These are phyloP conservation scores for Aspergillus coremiiformis DNA, from an alignment of 495 filamentous ascomycete species.

Conservation along the genomic window DNA sequence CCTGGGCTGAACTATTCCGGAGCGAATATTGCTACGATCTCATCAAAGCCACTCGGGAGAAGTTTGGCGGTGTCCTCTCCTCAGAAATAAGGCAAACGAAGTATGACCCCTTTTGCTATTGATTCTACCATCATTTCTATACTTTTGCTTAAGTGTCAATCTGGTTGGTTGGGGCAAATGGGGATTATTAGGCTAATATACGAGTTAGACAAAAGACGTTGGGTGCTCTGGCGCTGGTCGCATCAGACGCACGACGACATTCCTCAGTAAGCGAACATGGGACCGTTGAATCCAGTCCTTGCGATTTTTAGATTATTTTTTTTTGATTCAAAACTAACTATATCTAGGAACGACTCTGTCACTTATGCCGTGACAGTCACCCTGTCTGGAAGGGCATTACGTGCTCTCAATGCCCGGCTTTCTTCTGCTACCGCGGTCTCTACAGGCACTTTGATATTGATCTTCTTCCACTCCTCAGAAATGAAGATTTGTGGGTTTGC, in stretches of 20 bases:
- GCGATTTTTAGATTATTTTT: not conserved
- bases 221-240: conserved; percentile 8
- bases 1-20: conserved; percentile 15
- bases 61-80: not conserved
- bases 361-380: conserved; percentile 17
- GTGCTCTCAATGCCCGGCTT: conserved; percentile 13
- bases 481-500: conserved; percentile 8
- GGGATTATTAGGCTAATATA: not conserved
- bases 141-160: not conserved
- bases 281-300: not conserved
- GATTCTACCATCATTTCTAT: not conserved
- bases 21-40: conserved; percentile 4
- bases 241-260: conserved; percentile 9
- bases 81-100: not conserved
- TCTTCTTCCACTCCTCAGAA: conserved; percentile 8
- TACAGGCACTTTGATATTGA: conserved; percentile 19
- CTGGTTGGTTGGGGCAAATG: no score
- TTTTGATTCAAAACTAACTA: not conserved
- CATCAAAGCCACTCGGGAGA: not conserved
- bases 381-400: conserved; percentile 12
- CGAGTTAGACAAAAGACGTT: conserved; percentile 8
- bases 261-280: conserved; percentile 1
- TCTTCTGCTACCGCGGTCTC: conserved; percentile 19
- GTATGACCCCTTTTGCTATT: not conserved
- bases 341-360: conserved; percentile 17